Evolutionary conservation across 768 basidiomycete species (phyloP).

Genomic region (Heimioporus sp.): DNA sequence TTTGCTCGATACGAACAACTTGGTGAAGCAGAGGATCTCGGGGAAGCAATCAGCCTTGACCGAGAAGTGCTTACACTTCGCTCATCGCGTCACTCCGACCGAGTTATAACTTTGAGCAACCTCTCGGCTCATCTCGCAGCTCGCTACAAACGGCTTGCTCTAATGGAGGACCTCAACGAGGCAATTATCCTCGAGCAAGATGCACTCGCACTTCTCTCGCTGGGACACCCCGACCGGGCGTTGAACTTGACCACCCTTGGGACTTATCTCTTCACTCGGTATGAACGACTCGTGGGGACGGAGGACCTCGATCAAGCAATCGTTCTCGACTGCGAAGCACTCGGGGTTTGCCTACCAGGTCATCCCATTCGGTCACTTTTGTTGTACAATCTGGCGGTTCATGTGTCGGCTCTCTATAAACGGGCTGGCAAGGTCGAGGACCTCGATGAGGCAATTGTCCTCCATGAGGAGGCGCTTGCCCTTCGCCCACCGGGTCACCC

Average conservation of each 20-base stretch:
- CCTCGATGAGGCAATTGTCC: too few relatives aligned
- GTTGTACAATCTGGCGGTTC: background rate
- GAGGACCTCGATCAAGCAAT: background rate
- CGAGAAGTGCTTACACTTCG: background rate
- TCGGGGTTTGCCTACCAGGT: background rate
- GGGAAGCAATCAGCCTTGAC: background rate
- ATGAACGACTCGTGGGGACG: background rate
- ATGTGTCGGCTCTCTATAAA: background rate
- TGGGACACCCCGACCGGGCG: background rate
- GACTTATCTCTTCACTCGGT: background rate
- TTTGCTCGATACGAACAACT: background rate
- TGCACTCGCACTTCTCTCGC: background rate
- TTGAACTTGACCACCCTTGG: background rate
- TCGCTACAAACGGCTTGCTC: background rate
- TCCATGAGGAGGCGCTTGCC: too few relatives aligned
- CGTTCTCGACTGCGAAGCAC: background rate
- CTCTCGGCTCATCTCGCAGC: background rate
- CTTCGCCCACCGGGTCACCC: too few relatives aligned
- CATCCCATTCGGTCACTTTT: background rate
- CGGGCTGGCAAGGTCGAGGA: background rate
- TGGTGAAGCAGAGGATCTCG: background rate
- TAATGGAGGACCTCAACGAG: background rate
- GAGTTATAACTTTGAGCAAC: background rate
- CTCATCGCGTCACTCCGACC: background rate
- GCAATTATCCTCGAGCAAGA: background rate